Evolutionary conservation across 345 rosid species (phyloP).

Genomic region (Arabis alpina): DNA sequence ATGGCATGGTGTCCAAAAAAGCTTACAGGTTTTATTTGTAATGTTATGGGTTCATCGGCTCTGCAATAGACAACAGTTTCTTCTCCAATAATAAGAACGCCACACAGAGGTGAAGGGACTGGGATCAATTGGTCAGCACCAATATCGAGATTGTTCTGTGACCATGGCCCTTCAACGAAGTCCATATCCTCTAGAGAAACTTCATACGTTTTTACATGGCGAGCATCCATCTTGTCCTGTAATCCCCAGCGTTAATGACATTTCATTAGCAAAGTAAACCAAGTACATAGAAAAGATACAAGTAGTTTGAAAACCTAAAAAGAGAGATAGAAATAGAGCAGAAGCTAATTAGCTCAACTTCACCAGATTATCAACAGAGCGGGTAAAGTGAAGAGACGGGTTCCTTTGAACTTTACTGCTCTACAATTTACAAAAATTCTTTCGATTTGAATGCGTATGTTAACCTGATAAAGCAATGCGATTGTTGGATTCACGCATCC

Average conservation of each 20-base stretch:
- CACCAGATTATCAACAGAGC: slow-evolving; percentile 9
- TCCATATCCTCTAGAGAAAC: slow-evolving; percentile 77
- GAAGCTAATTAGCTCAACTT: no score
- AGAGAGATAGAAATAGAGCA: no score
- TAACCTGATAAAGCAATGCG: slow-evolving; percentile 90
- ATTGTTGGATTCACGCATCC: slow-evolving; percentile 93
- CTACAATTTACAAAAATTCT: slow-evolving; percentile 9
- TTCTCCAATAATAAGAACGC: slow-evolving; percentile 92
- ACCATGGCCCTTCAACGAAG: slow-evolving; percentile 94
- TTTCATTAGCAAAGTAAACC: slow-evolving; percentile 3
- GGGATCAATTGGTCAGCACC: slow-evolving; percentile 87
- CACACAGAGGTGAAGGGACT: slow-evolving; percentile 87
- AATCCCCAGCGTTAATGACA: slow-evolving; percentile 9
- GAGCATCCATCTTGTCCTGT: slow-evolving; percentile 95
- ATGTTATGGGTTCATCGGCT: slow-evolving; percentile 79
- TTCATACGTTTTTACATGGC: slow-evolving; percentile 91
- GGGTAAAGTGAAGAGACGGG: not conserved
- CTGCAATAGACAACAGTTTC: slow-evolving; percentile 91
- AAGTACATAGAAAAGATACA: slow-evolving; percentile 9
- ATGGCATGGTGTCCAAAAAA: slow-evolving; percentile 19
- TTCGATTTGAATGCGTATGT: not conserved
- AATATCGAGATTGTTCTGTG: slow-evolving; percentile 89
- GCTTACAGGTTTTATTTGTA: slow-evolving; percentile 81
- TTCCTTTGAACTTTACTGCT: not conserved
- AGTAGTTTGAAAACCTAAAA: no score